Base-by-base conservation (phyloP, 371 early-diverging fungal species). In the Rhizopus delemar region DNA sequence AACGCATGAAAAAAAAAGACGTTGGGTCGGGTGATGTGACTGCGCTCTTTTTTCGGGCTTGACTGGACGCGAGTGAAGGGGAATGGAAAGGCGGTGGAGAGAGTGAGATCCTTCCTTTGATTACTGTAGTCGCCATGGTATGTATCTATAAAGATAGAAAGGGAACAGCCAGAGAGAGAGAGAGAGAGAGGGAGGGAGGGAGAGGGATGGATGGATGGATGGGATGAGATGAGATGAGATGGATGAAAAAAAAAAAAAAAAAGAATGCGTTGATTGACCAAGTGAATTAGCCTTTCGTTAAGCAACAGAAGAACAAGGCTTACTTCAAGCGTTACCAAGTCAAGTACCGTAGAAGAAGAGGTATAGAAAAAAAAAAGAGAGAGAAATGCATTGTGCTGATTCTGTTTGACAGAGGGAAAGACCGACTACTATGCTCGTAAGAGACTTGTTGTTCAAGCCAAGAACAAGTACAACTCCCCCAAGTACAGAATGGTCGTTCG, bases 361-460 rank as follows among this genome's bases (percentile, higher is more conserved):
- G 97, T 97, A 86, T 78, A 81, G 73, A 8, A 45, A 38, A 22
- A 13, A n/a, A 45, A 38, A 22, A 13, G 8, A 8, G 33, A 11
- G 2, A 4, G 12, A 59, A 29, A 29, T 12, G 15, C 36, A 15
- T 46, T 8, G 32, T 15, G 12, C n/a, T 8, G 32, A 28, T 22
- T 3, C 38, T 5, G 13, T 69, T 43, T 11, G n/a, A 61, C 68
- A 94, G 98, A 99, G 93, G 98, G 99, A 56, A 99, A 99, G 91
- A 99, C 99, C 74, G 99, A 99, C 88, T 99, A 99, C 97, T 97
- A 96, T 82, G 98, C 99, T 72, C 91, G 99, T 77, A 97, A 94
- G 90, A 92, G 97, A 75, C 84, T 99, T 62, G 90, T 99, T 32
- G 88, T 91, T 79, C 99, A 99, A 88, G 99, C 98, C 82, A 96